Conservation (phyloP, 2,329 filamentous ascomycete species). For the Fusarium poae region DNA sequence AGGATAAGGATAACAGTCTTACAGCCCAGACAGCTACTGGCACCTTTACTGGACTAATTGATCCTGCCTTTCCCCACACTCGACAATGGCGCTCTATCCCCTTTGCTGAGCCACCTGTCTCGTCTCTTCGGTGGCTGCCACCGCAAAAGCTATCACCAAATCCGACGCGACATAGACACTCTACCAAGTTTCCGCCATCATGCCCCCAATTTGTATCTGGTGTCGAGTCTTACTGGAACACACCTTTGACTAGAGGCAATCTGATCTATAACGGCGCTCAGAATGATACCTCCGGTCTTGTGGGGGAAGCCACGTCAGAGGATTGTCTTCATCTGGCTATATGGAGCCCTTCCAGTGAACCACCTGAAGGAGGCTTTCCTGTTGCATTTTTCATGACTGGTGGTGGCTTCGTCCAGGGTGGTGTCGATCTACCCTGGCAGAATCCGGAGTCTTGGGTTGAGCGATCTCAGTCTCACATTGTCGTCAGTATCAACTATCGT, state of each 20-base stretch:
- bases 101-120: neutral
- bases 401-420: neutral
- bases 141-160: neutral
- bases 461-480: neutral
- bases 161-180: neutral
- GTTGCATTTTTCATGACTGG: neutral
- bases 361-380: neutral
- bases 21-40: neutral
- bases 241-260: neutral
- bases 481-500: neutral
- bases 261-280: conserved; percentile 5
- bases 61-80: neutral
- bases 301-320: neutral
- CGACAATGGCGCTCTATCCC: conserved; percentile 2
- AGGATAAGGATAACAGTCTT: neutral
- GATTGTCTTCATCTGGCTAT: neutral
- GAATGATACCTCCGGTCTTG: neutral
- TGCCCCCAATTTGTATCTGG: neutral
- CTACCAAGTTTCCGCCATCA: neutral
- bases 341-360: neutral
- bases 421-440: neutral
- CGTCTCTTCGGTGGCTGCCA: neutral
- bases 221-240: neutral
- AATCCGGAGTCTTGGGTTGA: neutral
- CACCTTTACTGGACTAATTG: neutral